Base-by-base conservation (phyloP, 306 rosid species). In the Quercus dentata region DNA sequence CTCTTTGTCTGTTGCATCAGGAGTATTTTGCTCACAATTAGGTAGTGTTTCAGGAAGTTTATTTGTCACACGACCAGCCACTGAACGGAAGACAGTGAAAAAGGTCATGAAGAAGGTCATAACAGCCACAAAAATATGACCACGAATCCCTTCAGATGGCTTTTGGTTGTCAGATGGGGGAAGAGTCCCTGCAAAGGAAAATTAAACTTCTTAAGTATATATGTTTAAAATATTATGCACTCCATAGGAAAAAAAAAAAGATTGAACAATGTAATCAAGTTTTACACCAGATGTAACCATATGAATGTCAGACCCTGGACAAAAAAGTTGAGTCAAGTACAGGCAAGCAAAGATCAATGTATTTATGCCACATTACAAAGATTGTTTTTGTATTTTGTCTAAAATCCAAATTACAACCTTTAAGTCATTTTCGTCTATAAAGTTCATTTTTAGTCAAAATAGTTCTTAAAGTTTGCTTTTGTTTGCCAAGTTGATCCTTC, bases 31-130 rank as follows among this genome's bases (percentile, higher is more conserved):
- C 56, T 80, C 18, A 71, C 62, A 74, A 80, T 69, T 82, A 25
- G 68, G 74, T 88, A 79, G 79, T 62, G 78, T 33, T 31, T 82
- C 38, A 18, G 90, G 86, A 80, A 84, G 85, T 69, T 83, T 91
- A 84, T 80, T 84, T 76, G 84, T 84, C 81, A 95, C 76, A n/a
- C 69, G 85, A 79, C 68, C 76, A 33, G 87, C 69, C 67, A 84
- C 73, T 41, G 91, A 82, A 51, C 33, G 89, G 77, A 91, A 76
- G 80, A 89, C 70, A 57, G 90, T 82, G 38, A 84, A 69, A 55
- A 90, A 78, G 69, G 90, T 87, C 82, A 90, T 52, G 73, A 91
- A 87, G 89, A 95, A 87, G 63, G 91, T 88, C 83, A 92, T 82
- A 74, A 93, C 79, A 21, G 86, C 89, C 25, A 88, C 83, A 82